These are phyloP conservation scores for Eimeria maxima DNA, from an alignment of 169 alveolate species.

Conservation along the genomic window DNA sequence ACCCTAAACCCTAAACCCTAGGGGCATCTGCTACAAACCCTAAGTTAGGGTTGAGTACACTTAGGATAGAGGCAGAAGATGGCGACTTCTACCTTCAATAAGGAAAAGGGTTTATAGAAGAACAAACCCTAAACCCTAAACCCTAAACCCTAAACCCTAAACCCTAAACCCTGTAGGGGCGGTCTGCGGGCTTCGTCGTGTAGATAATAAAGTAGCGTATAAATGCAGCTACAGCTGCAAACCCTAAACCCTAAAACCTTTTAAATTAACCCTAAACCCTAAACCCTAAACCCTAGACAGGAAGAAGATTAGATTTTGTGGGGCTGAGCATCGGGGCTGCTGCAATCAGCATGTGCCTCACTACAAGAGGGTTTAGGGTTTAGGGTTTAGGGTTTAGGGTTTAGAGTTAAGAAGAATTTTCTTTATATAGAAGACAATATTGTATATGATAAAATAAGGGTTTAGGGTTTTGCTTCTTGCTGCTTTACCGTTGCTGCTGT, in stretches of 20 bases:
- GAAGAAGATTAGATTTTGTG: background rate
- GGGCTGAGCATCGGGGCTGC: slow-evolving; percentile 28
- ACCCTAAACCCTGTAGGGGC: too few relatives aligned
- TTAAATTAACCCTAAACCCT: too few relatives aligned
- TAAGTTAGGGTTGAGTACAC: background rate
- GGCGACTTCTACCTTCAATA: too few relatives aligned
- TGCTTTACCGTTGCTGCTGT: too few relatives aligned
- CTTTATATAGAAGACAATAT: background rate
- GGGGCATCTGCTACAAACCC: background rate
- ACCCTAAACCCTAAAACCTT: too few relatives aligned
- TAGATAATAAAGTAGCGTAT: background rate
- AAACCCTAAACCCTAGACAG: slow-evolving; percentile 46
- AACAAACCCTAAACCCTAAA: too few relatives aligned
- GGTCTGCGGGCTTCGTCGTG: too few relatives aligned
- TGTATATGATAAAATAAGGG: too few relatives aligned
- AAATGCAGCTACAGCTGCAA: background rate
- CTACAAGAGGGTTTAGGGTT: background rate
- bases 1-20: slow-evolving; percentile 65
- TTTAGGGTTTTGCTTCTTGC: too few relatives aligned
- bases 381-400: slow-evolving; percentile 49
- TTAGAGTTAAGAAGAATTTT: background rate
- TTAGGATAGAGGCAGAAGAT: too few relatives aligned
- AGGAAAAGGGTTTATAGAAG: too few relatives aligned
- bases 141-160: too few relatives aligned
- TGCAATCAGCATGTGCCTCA: background rate